phyloP scores from a whole-genome alignment of 495 filamentous ascomycete species.

The Lepraria neglecta region DNA sequence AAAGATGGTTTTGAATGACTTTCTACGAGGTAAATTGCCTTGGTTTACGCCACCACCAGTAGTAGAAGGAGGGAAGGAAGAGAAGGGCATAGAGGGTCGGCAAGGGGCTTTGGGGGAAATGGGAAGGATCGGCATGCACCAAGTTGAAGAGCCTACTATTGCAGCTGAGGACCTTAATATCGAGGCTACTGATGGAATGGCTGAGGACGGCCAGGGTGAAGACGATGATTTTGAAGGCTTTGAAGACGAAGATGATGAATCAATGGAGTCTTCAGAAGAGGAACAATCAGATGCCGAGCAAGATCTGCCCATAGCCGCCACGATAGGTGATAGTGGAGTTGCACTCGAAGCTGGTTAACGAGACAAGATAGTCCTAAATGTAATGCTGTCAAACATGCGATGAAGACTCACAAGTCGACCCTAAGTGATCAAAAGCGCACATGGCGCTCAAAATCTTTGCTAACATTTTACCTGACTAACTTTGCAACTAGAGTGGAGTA shows the following conservation, averaged over 20 bases:
- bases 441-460: no score
- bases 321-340: background rate
- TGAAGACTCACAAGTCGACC: no score
- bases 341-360: slow-evolving; percentile 1
- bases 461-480: no score
- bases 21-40: slow-evolving; percentile 86
- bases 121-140: slow-evolving; percentile 46
- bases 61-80: slow-evolving; percentile 45
- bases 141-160: slow-evolving; percentile 33
- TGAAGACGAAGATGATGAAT: slow-evolving; percentile 29
- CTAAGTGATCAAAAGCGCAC: no score
- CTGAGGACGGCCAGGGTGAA: slow-evolving; percentile 1
- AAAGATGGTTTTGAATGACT: slow-evolving; percentile 94
- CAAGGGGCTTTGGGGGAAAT: slow-evolving; percentile 51
- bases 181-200: background rate
- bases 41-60: slow-evolving; percentile 86
- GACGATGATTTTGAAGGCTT: slow-evolving; percentile 40
- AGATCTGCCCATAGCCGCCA: background rate
- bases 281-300: background rate
- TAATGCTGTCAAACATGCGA: background rate
- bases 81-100: slow-evolving; percentile 49
- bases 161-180: slow-evolving; percentile 1
- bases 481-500: no score
- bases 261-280: slow-evolving; percentile 1
- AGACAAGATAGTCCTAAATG: background rate